Evolutionary conservation across 2,329 filamentous ascomycete genomes (phyloP).

Genomic region (Aquanectria penicillioides): DNA sequence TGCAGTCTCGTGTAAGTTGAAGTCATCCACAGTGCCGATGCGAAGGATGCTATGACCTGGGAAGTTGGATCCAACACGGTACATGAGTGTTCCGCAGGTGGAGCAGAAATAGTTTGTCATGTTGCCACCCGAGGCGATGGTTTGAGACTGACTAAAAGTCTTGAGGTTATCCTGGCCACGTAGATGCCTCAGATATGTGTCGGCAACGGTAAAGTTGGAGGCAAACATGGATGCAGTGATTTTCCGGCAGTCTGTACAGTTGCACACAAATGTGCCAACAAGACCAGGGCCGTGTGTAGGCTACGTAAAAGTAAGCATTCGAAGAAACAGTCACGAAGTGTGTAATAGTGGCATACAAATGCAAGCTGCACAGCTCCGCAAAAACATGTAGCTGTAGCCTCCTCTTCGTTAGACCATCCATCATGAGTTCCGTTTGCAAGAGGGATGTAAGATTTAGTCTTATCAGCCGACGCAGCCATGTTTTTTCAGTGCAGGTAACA

Average conservation of each 20-base stretch:
- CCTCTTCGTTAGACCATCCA: slow-evolving; percentile 55
- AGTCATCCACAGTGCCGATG: slow-evolving; percentile 72
- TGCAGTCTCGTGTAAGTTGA: slow-evolving; percentile 64
- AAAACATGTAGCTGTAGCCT: slow-evolving; percentile 67
- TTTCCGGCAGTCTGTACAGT: slow-evolving; percentile 71
- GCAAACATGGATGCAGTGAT: slow-evolving; percentile 71
- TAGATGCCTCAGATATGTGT: slow-evolving; percentile 57
- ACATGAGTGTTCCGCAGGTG: slow-evolving; percentile 70
- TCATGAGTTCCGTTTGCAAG: slow-evolving; percentile 50
- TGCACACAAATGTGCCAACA: slow-evolving; percentile 64
- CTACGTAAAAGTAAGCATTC: too few species aligned
- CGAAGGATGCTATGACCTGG: slow-evolving; percentile 61
- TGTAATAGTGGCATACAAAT: too few species aligned
- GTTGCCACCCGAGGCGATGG: slow-evolving; percentile 54
- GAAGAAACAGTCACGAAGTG: too few species aligned
- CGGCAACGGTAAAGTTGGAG: slow-evolving; percentile 63
- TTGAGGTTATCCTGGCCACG: slow-evolving; percentile 63
- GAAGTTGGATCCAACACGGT: slow-evolving; percentile 58
- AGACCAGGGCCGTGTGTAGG: slow-evolving; percentile 58
- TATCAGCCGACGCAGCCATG: slow-evolving; percentile 6
- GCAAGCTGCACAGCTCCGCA: slow-evolving; percentile 65
- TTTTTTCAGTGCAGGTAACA: too few species aligned
- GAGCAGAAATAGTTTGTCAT: slow-evolving; percentile 73
- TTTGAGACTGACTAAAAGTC: slow-evolving; percentile 55
- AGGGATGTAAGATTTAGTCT: slow-evolving; percentile 42